Base-by-base conservation (phyloP, 2,329 filamentous ascomycete genomes). In the Fusarium protoensiforme region DNA sequence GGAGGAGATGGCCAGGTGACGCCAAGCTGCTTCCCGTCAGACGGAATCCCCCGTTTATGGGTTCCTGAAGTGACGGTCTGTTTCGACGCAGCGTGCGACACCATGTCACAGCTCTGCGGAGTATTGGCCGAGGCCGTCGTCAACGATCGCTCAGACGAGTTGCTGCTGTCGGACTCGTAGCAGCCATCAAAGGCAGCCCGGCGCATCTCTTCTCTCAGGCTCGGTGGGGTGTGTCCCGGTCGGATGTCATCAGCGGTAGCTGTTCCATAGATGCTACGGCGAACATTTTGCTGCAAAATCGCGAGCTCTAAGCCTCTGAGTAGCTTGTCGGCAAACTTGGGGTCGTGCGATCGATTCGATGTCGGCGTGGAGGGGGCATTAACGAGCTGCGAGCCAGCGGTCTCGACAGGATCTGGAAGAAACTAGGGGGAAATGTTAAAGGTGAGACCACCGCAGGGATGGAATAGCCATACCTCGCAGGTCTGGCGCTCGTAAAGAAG, bases 341-440 rank as follows among this genome's bases (percentile, higher is more conserved):
- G 46, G 9, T 51, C 46, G 24, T n/a, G 46, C 9, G 24, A 51
- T 51, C n/a, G 9, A 29, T 10, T 29, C 5, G 46, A 51, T 10
- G 46, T 51, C 10, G 46, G 46, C 16, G 46, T 51, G 2, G 46
- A n/a, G 2, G 46, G 46, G 24, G 24, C 46, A 2, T 51, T 51
- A n/a, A 51, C 46, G 9, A 51, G 46, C 14, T 51, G 46, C 3
- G 16, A 51, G 24, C 46, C 46, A n/a, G 46, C 46, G 7, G 46
- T 51, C 46, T 51, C 46, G 6, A 51, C 46, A 13, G 46, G 46
- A 13, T 51, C 24, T 51, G 24, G 46, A 51, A 51, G 46, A 29
- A 51, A 29, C 46, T n/a, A 8, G 24, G 24, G 46, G 24, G 10
- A 29, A n/a, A 29, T 2, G 24, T 51, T 51, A 29, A 5, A 5